Evolutionary conservation across 345 rosid genomes (phyloP).

Genomic region (Dipteronia dyeriana): DNA sequence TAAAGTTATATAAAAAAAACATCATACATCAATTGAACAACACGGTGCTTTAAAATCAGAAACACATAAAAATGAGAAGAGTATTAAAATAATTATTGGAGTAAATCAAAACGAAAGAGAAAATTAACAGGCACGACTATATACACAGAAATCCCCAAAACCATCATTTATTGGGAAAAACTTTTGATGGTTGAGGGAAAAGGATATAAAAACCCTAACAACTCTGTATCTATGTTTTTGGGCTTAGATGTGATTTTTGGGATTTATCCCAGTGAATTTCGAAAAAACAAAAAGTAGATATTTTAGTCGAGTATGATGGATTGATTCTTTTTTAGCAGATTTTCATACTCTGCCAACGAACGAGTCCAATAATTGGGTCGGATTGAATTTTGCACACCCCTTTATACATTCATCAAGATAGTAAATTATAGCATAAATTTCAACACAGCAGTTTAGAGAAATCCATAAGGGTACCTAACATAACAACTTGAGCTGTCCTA

Average conservation of each 20-base stretch:
- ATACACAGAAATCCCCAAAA: no score
- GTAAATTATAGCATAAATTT: conserved; percentile 3
- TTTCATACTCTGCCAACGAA: no score
- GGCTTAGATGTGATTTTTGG: no score
- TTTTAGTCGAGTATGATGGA: neutral
- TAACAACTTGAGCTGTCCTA: neutral
- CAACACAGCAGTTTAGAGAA: conserved; percentile 18
- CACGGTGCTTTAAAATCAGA: neutral
- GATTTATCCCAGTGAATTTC: no score
- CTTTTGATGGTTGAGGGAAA: no score
- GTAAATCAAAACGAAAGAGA: neutral
- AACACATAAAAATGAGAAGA: neutral
- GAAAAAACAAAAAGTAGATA: no score
- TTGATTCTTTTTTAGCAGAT: no score
- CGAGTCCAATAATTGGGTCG: neutral
- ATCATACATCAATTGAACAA: neutral
- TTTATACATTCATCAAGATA: neutral
- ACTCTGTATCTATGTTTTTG: no score
- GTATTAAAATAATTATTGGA: no score
- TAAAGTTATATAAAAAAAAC: no score
- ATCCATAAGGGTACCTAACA: conserved; percentile 5
- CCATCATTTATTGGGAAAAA: no score
- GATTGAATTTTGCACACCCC: neutral
- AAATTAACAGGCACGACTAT: neutral
- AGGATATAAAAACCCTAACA: neutral